phyloP scores from a whole-genome alignment of 1,139 yeast genomes.

The Kodamaea plutei region DNA sequence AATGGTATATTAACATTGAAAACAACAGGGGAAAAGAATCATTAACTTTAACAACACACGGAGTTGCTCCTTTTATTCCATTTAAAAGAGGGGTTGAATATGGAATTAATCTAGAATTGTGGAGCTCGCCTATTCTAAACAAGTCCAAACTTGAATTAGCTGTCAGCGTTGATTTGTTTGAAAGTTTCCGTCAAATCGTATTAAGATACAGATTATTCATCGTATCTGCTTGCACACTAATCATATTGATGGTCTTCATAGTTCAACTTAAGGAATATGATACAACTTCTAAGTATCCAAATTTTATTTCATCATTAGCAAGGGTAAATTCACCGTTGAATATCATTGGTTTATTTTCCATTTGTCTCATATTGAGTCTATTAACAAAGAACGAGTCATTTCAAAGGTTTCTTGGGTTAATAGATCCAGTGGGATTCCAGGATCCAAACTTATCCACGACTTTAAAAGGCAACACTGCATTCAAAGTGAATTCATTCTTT shows the following conservation, averaged over 20 bases:
- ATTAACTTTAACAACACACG: slow-evolving; percentile 52
- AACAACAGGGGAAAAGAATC: slow-evolving; percentile 23
- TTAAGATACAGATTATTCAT: slow-evolving; percentile 61
- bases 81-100: slow-evolving; percentile 23
- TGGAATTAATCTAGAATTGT: slow-evolving; percentile 41
- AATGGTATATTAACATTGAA: slow-evolving; percentile 61
- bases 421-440: slow-evolving; percentile 55
- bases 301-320: slow-evolving; percentile 45
- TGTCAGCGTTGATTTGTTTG: slow-evolving; percentile 39
- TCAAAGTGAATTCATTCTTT: slow-evolving; percentile 41
- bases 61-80: slow-evolving; percentile 79
- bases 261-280: slow-evolving; percentile 43
- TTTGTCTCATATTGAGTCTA: slow-evolving; percentile 31
- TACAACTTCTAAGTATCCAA: slow-evolving; percentile 42
- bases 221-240: slow-evolving; percentile 53
- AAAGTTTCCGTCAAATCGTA: slow-evolving; percentile 50
- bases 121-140: slow-evolving; percentile 36
- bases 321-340: slow-evolving; percentile 24
- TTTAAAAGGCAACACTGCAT: slow-evolving; percentile 19
- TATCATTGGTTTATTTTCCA: slow-evolving; percentile 16
- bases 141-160: slow-evolving; percentile 28
- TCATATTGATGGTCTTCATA: slow-evolving; percentile 40
- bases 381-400: slow-evolving; percentile 20
- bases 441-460: slow-evolving; percentile 33
- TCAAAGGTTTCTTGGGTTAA: slow-evolving; percentile 24